Percentiles rank a stretch among this genome's conserved stretches.
Evolutionary conservation across 2,329 filamentous ascomycete genomes (phyloP).

Genomic region (Orbilia javanica): DNA sequence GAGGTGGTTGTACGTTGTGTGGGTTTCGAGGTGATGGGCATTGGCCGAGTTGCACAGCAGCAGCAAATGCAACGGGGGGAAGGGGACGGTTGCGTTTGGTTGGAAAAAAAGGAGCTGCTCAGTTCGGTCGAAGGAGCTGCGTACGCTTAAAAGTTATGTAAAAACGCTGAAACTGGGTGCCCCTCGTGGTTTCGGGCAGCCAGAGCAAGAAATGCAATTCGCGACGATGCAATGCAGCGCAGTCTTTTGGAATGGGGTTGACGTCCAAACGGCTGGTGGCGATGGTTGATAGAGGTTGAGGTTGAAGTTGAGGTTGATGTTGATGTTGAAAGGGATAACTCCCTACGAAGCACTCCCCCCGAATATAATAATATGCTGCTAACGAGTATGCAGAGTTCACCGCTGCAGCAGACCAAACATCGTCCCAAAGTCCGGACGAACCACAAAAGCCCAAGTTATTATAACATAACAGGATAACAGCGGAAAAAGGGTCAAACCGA

Average conservation of each 20-base stretch:
- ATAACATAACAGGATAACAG: constrained; percentile 58
- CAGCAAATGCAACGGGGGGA: constrained; percentile 18
- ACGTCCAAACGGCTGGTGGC: too few relatives aligned
- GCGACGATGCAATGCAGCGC: constrained; percentile 29
- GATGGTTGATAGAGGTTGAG: neutral
- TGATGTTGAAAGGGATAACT: constrained; percentile 23
- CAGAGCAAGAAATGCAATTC: constrained; percentile 22
- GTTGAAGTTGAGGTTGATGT: too few relatives aligned
- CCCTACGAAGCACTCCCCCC: neutral
- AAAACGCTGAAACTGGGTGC: constrained; percentile 27
- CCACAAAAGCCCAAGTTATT: constrained; percentile 44
- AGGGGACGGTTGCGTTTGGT: neutral
- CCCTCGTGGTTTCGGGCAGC: constrained; percentile 31
- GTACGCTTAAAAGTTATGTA: constrained; percentile 21
- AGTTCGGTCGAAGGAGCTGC: constrained; percentile 6
- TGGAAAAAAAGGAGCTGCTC: constrained; percentile 44
- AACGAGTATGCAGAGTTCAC: neutral
- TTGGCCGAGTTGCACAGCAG: constrained; percentile 44
- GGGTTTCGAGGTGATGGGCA: constrained; percentile 6
- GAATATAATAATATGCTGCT: neutral
- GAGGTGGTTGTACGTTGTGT: constrained; percentile 13
- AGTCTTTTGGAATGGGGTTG: constrained; percentile 25
- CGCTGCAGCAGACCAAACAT: constrained; percentile 5
- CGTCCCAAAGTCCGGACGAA: constrained; percentile 52
- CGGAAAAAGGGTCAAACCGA: constrained; percentile 49